Evolutionary conservation across 768 basidiomycete species (phyloP).

Genomic region (Rubroboletus pulcherrimus): DNA sequence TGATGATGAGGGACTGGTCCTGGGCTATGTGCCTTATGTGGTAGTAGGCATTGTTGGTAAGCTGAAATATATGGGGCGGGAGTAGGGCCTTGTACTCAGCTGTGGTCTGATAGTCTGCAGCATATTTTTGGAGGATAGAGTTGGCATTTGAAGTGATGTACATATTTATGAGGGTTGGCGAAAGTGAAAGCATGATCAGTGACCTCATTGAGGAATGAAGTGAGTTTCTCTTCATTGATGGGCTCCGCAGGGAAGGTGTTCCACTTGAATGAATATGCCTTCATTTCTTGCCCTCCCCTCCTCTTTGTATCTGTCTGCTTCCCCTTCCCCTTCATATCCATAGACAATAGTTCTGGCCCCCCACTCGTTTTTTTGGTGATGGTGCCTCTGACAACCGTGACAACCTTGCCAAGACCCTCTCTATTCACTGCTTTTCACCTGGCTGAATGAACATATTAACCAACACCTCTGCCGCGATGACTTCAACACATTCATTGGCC

Average conservation of each 20-base stretch:
- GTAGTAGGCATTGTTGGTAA: slow-evolving; percentile 90
- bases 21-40: slow-evolving; percentile 93
- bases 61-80: slow-evolving; percentile 88
- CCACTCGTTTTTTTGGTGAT: slow-evolving; percentile 27
- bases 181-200: slow-evolving; percentile 6
- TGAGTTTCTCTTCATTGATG: background rate
- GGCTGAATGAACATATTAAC: slow-evolving; percentile 96
- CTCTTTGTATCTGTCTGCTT: background rate
- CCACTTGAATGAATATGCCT: slow-evolving; percentile 4
- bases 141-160: slow-evolving; percentile 82
- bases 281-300: background rate
- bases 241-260: background rate
- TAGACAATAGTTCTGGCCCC: background rate
- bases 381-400: slow-evolving; percentile 90
- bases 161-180: slow-evolving; percentile 91
- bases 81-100: slow-evolving; percentile 54
- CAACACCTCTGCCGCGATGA: slow-evolving; percentile 89
- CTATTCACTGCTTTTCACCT: slow-evolving; percentile 91
- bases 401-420: slow-evolving; percentile 89
- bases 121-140: slow-evolving; percentile 79
- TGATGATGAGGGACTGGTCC: slow-evolving; percentile 87
- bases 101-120: slow-evolving; percentile 79
- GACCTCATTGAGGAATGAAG: slow-evolving; percentile 4
- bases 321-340: background rate
- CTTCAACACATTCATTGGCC: slow-evolving; percentile 85